A percentile compares a stretch with the other conserved stretches of the same genome.
Evolutionary conservation across 106 monocot genomes (phyloP).

Genomic region (Gastrodia elata): DNA sequence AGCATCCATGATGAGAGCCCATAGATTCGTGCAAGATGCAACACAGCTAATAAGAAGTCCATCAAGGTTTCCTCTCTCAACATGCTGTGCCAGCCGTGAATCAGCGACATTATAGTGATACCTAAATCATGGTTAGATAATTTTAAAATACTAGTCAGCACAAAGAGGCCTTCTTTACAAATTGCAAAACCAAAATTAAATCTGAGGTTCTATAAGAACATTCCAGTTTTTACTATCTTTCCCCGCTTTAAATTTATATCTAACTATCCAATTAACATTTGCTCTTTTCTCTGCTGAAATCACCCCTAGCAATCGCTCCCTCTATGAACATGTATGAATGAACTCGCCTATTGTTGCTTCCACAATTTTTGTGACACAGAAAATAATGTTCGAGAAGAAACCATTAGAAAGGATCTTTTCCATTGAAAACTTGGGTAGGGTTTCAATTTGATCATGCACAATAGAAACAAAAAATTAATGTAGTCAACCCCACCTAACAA

Average conservation of each 20-base stretch:
- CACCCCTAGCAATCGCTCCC: neutral
- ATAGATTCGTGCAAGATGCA: constrained; percentile 60
- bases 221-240: neutral
- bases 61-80: constrained; percentile 68
- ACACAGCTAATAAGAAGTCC: constrained; percentile 64
- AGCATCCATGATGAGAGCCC: constrained; percentile 89
- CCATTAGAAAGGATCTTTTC: too few relatives aligned
- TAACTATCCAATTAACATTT: neutral
- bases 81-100: constrained; percentile 54
- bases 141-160: neutral
- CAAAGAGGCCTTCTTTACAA: neutral
- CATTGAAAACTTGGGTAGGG: too few relatives aligned
- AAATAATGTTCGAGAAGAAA: too few relatives aligned
- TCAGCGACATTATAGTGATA: constrained; percentile 82
- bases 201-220: neutral
- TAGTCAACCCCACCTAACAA: too few relatives aligned
- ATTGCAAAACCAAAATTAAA: neutral
- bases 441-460: too few relatives aligned
- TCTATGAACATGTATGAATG: neutral
- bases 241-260: neutral
- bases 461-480: too few relatives aligned
- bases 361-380: too few relatives aligned
- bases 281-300: neutral
- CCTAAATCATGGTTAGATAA: constrained; percentile 14
- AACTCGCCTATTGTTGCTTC: neutral